Evolutionary conservation across 805 yeast species (phyloP).

Genomic region (Ogataea pignaliae): DNA sequence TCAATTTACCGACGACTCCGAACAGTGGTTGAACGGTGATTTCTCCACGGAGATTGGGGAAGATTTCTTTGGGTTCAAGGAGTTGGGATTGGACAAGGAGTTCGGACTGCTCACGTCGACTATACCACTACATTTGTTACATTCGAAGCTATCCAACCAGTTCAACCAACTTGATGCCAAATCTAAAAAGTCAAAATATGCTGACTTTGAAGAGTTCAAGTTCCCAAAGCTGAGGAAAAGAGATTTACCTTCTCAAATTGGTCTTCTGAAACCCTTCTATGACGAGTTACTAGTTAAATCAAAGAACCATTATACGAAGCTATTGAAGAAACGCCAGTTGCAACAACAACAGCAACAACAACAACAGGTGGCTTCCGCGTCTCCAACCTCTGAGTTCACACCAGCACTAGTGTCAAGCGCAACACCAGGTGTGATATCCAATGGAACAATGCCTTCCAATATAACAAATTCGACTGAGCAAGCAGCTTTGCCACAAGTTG

Average conservation of each 20-base stretch:
- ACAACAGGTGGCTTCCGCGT: neutral
- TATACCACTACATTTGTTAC: constrained; percentile 85
- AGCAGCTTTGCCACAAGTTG: neutral
- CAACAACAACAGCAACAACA: constrained; percentile 12
- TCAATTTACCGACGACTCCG: constrained; percentile 84
- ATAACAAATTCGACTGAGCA: neutral
- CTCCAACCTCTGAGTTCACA: neutral
- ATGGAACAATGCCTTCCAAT: constrained; percentile 1
- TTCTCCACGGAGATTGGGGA: constrained; percentile 92
- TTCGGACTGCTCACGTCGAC: constrained; percentile 78
- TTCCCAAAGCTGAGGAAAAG: constrained; percentile 49
- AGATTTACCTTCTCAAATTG: constrained; percentile 51
- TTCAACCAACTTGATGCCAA: constrained; percentile 42
- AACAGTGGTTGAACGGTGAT: constrained; percentile 91
- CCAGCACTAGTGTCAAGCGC: neutral
- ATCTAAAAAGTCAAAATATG: constrained; percentile 49
- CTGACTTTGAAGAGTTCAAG: constrained; percentile 56
- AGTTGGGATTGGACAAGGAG: constrained; percentile 89
- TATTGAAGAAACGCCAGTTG: constrained; percentile 36
- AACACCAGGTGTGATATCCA: neutral
- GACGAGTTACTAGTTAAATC: constrained; percentile 38
- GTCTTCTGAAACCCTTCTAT: constrained; percentile 53
- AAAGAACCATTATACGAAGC: constrained; percentile 36
- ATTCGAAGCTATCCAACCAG: constrained; percentile 66
- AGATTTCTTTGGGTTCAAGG: constrained; percentile 96